These are phyloP conservation scores for Nothophaeocryptopus gaeumannii DNA, from an alignment of 2,329 filamentous ascomycete genomes.

Conservation along the genomic window DNA sequence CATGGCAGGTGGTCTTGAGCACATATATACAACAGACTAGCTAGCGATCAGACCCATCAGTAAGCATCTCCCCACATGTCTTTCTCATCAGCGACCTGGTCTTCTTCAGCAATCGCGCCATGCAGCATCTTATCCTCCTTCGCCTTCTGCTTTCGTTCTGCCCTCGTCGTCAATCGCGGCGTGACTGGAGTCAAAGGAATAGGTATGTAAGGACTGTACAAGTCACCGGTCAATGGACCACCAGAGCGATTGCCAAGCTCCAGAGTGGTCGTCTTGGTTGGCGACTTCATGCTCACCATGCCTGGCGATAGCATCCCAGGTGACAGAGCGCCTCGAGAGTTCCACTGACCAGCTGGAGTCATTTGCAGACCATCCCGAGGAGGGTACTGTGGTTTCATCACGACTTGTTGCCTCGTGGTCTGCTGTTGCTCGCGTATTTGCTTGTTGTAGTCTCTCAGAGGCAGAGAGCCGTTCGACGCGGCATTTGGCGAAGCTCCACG, in stretches of 20 bases:
- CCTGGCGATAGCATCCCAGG: neutral
- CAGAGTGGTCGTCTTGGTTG: neutral
- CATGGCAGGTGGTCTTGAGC: too few species aligned
- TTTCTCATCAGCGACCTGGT: conserved; percentile 58
- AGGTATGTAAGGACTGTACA: conserved; percentile 74
- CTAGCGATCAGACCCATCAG: neutral
- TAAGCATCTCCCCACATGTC: conserved; percentile 56
- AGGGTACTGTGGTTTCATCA: too few species aligned
- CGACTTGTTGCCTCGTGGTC: too few species aligned
- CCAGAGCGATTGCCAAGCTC: too few species aligned
- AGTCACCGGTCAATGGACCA: neutral
- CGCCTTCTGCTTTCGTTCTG: conserved; percentile 67
- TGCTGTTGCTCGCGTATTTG: neutral
- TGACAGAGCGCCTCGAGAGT: neutral
- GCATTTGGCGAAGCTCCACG: neutral
- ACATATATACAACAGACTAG: neutral
- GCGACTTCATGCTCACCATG: neutral
- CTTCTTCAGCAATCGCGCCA: conserved; percentile 57
- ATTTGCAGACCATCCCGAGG: neutral
- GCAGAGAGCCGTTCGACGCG: neutral
- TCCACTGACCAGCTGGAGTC: neutral
- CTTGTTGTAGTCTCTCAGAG: conserved; percentile 11
- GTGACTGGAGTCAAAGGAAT: conserved; percentile 74
- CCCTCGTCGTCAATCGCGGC: conserved; percentile 66
- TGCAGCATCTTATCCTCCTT: conserved; percentile 57